These are phyloP conservation scores for Brettanomyces naardenensis DNA, from an alignment of 805 yeast species.

Conservation along the genomic window DNA sequence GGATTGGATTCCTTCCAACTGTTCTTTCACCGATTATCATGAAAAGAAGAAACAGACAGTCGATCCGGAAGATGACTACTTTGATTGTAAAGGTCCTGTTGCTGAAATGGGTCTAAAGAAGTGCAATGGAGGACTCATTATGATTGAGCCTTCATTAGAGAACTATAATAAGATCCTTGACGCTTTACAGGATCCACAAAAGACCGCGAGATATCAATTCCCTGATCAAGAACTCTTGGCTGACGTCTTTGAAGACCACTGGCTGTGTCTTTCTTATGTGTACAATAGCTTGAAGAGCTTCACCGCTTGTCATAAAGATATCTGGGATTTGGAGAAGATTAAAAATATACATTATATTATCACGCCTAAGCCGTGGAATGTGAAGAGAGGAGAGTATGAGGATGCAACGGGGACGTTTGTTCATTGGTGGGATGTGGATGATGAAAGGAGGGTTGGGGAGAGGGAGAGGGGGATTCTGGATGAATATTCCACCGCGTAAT, in stretches of 20 bases:
- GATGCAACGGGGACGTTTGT: constrained; percentile 42
- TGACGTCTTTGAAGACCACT: constrained; percentile 41
- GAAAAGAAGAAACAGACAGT: constrained; percentile 11
- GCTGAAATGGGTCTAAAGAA: constrained; percentile 34
- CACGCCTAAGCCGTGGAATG: constrained; percentile 57
- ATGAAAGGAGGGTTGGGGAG: constrained; percentile 22
- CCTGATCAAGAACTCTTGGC: constrained; percentile 52
- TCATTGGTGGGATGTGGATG: constrained; percentile 42
- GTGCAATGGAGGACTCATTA: constrained; percentile 54
- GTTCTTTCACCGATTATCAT: constrained; percentile 38
- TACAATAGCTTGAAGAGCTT: constrained; percentile 54
- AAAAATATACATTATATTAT: constrained; percentile 52
- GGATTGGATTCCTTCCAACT: constrained; percentile 44
- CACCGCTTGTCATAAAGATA: constrained; percentile 32
- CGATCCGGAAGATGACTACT: constrained; percentile 7
- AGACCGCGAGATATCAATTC: constrained; percentile 38
- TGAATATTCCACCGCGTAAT: background rate
- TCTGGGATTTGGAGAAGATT: constrained; percentile 41
- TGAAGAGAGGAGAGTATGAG: constrained; percentile 18
- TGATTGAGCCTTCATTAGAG: constrained; percentile 35
- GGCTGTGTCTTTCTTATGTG: constrained; percentile 45
- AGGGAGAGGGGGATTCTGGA: background rate
- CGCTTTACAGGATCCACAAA: constrained; percentile 30
- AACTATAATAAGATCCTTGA: constrained; percentile 32
- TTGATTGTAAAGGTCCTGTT: constrained; percentile 33